Conservation (phyloP, 768 basidiomycete genomes). For the Amanita fuliginea region DNA sequence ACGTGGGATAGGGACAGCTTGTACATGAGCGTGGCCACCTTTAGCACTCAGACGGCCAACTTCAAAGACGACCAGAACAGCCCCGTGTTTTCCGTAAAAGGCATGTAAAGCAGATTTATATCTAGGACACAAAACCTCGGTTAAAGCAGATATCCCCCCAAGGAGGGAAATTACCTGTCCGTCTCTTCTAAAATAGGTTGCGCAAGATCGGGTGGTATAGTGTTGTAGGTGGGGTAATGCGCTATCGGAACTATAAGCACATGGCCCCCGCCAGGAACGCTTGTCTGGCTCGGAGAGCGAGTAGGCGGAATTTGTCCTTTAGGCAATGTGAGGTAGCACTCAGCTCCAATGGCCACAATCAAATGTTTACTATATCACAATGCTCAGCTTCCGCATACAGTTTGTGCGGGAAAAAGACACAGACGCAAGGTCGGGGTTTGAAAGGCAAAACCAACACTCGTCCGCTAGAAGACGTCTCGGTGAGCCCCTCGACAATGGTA, state of each 20-base stretch:
- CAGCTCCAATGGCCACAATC: conserved; percentile 86
- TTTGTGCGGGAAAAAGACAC: conserved; percentile 16
- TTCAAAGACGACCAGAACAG: conserved; percentile 75
- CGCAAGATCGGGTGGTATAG: conserved; percentile 71
- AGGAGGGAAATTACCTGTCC: conserved; percentile 37
- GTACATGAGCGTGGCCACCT: conserved; percentile 93
- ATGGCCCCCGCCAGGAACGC: conserved; percentile 92
- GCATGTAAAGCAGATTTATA: conserved; percentile 69
- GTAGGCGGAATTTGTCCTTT: conserved; percentile 93
- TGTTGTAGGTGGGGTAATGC: conserved; percentile 81
- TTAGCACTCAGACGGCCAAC: conserved; percentile 73
- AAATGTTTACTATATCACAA: conserved; percentile 67
- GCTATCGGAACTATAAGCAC: conserved; percentile 89
- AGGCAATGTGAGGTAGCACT: conserved; percentile 93
- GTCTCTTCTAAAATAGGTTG: conserved; percentile 74
- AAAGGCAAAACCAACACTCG: conserved; percentile 98
- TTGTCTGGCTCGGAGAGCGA: conserved; percentile 36
- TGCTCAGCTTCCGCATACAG: conserved; percentile 6
- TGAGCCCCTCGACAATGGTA: conserved; percentile 3
- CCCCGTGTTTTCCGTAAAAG: conserved; percentile 61
- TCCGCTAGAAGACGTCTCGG: conserved; percentile 40
- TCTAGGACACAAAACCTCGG: conserved; percentile 22
- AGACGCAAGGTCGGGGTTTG: conserved; percentile 83
- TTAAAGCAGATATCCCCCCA: not conserved
- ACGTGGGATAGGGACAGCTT: conserved; percentile 71